Conservation (phyloP, 148 eudicot species). For the Chenopodium berlandieri region DNA sequence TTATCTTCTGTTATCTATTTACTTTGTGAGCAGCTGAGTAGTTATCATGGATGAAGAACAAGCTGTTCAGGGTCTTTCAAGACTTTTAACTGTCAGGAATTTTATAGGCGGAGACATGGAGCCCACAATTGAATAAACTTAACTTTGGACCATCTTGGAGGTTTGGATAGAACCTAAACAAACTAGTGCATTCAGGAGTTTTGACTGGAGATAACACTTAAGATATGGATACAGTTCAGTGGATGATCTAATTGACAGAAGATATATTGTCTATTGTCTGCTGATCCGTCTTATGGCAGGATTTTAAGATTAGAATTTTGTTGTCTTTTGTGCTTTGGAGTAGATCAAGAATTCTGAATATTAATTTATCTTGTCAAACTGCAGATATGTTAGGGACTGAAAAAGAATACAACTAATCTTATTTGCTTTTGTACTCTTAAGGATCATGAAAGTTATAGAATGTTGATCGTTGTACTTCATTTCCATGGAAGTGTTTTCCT, state of each 20-base stretch:
- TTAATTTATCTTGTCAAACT: not conserved
- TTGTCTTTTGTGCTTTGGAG: not conserved
- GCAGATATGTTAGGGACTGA: not conserved
- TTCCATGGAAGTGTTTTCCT: not conserved
- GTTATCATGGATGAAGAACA: not conserved
- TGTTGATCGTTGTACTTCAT: not conserved
- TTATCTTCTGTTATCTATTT: not conserved
- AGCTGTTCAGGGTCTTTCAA: not conserved
- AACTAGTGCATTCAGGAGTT: not conserved
- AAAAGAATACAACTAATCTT: not conserved
- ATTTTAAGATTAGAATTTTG: not conserved
- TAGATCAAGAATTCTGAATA: not conserved
- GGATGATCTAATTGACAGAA: not conserved
- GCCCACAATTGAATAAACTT: not conserved
- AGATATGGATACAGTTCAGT: not conserved
- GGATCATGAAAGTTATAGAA: not conserved
- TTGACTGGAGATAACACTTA: not conserved
- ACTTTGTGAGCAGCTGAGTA: not conserved
- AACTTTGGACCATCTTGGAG: not conserved
- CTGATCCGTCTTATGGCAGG: not conserved
- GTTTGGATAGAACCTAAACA: not conserved
- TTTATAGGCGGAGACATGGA: not conserved
- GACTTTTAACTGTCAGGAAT: not conserved
- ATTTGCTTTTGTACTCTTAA: not conserved
- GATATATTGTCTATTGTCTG: not conserved